phyloP scores from a whole-genome alignment of 1,139 yeast genomes.

The Diutina rugosa region DNA sequence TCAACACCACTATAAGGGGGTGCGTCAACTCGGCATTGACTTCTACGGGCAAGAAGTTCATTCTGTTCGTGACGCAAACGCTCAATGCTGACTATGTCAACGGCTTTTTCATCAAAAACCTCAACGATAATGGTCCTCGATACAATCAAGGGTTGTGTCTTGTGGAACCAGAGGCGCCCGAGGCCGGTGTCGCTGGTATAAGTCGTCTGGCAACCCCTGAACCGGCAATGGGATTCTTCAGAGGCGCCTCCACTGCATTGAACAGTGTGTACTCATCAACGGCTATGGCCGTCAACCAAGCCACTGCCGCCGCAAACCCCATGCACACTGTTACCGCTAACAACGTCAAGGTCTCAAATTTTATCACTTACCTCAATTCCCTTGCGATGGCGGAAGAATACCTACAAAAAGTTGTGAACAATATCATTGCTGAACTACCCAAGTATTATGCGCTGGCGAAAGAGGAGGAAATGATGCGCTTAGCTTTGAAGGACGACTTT shows the following conservation, averaged over 20 bases:
- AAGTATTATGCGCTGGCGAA: slow-evolving; percentile 41
- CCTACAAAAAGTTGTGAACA: slow-evolving; percentile 32
- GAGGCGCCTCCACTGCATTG: slow-evolving; percentile 33
- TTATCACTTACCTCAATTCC: slow-evolving; percentile 47
- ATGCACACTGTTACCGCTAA: slow-evolving; percentile 7
- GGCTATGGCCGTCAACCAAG: slow-evolving; percentile 12
- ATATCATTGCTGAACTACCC: slow-evolving; percentile 13
- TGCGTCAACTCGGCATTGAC: slow-evolving; percentile 51
- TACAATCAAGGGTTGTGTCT: slow-evolving; percentile 24
- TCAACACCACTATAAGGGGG: slow-evolving; percentile 53
- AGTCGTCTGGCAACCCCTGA: slow-evolving; percentile 26
- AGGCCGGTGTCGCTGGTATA: slow-evolving; percentile 7
- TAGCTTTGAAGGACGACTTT: slow-evolving; percentile 24
- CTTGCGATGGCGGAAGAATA: slow-evolving; percentile 46
- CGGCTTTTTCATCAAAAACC: slow-evolving; percentile 32
- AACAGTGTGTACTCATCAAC: slow-evolving; percentile 29
- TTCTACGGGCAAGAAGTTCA: slow-evolving; percentile 36
- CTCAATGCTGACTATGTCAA: slow-evolving; percentile 24
- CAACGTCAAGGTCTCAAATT: slow-evolving; percentile 29
- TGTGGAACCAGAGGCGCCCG: neutral
- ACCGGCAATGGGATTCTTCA: slow-evolving; percentile 26
- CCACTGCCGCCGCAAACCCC: slow-evolving; percentile 9
- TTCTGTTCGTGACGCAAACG: slow-evolving; percentile 19
- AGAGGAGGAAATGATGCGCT: slow-evolving; percentile 30
- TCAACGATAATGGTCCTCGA: slow-evolving; percentile 45